phyloP scores from a whole-genome alignment of 495 filamentous ascomycete genomes.

The Aspergillus carlsbadensis region DNA sequence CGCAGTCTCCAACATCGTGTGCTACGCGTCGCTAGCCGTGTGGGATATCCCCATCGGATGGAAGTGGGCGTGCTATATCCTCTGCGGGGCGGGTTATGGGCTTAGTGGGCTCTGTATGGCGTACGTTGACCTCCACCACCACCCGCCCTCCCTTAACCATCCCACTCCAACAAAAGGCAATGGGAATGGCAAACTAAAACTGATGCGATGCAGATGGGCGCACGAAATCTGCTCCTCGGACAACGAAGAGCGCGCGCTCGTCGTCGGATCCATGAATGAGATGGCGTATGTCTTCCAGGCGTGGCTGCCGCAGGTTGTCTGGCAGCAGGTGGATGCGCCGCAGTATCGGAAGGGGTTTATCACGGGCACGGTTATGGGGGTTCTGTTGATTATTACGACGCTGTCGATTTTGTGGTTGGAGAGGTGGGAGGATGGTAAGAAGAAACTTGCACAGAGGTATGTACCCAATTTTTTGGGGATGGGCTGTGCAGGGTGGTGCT shows the following conservation, averaged over 20 bases:
- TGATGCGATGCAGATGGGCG: too few relatives aligned
- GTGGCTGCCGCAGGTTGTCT: conserved; percentile 50
- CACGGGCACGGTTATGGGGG: conserved; percentile 34
- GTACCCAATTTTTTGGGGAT: not conserved
- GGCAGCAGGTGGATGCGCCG: conserved; percentile 52
- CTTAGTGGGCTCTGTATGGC: conserved; percentile 45
- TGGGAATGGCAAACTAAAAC: not conserved
- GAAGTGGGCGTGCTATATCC: conserved; percentile 46
- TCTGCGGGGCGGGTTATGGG: conserved; percentile 36
- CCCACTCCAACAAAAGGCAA: not conserved
- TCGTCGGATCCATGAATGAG: conserved; percentile 50
- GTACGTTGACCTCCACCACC: conserved; percentile 31
- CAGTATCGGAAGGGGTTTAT: conserved; percentile 50
- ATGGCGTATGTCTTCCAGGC: conserved; percentile 49
- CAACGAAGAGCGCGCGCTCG: conserved; percentile 52
- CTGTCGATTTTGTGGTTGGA: conserved; percentile 35
- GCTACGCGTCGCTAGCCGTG: conserved; percentile 37
- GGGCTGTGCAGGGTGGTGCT: not conserved
- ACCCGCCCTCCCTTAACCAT: conserved; percentile 8
- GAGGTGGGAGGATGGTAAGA: conserved; percentile 32
- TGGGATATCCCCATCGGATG: conserved; percentile 47
- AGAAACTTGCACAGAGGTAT: conserved; percentile 32
- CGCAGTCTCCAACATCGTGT: conserved; percentile 28
- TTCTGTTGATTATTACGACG: conserved; percentile 30
- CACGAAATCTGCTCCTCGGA: conserved; percentile 51